These are phyloP conservation scores for Lyophyllum semitale DNA, from an alignment of 768 basidiomycete species.

Conservation along the genomic window DNA sequence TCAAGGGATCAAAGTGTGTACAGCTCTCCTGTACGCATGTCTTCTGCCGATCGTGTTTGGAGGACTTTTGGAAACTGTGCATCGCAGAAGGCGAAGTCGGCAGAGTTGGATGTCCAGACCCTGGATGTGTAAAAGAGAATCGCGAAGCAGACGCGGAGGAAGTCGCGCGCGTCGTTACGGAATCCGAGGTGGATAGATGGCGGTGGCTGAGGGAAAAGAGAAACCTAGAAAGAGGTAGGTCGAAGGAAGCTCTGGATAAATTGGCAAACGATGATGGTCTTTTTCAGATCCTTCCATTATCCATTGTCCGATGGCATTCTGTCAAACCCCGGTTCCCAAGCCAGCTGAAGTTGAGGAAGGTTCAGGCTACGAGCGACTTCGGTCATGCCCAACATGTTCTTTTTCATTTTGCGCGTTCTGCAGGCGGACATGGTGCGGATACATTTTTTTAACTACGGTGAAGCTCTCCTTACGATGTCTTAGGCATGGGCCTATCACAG, in stretches of 20 bases:
- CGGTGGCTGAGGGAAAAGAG: conserved; percentile 75
- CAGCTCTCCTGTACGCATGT: conserved; percentile 73
- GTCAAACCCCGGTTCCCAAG: conserved; percentile 77
- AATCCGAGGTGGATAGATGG: conserved; percentile 71
- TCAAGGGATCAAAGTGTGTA: conserved; percentile 78
- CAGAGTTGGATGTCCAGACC: conserved; percentile 80
- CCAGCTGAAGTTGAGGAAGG: conserved; percentile 53
- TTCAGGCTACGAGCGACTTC: conserved; percentile 69
- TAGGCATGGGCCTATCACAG: conserved; percentile 82
- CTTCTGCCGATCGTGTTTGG: conserved; percentile 81
- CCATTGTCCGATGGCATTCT: conserved; percentile 78
- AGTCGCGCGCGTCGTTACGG: conserved; percentile 68
- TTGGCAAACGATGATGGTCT: neutral
- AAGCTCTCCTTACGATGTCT: neutral
- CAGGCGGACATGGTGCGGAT: conserved; percentile 69
- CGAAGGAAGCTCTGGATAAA: neutral
- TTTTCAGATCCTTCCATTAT: conserved; percentile 72
- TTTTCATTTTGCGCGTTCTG: conserved; percentile 88
- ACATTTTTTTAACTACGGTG: neutral
- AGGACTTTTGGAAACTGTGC: conserved; percentile 80
- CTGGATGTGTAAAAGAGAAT: conserved; percentile 68
- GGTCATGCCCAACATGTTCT: conserved; percentile 68
- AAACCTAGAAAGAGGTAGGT: conserved; percentile 68
- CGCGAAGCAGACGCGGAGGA: conserved; percentile 70
- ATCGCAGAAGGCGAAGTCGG: conserved; percentile 79